These are phyloP conservation scores for Gentiana straminea DNA, from an alignment of 257 asterid genomes.

Conservation along the genomic window DNA sequence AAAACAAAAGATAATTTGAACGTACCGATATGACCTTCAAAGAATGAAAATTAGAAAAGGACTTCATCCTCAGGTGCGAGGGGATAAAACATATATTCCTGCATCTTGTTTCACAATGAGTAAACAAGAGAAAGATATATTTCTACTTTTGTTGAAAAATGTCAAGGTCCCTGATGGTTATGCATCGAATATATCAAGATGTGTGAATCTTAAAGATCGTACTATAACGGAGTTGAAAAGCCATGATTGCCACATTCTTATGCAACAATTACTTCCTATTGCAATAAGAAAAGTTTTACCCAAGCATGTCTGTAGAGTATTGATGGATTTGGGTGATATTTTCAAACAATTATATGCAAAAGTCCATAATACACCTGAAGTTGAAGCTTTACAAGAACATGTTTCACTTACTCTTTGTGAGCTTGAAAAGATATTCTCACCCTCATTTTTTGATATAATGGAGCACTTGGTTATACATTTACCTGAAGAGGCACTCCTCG, in stretches of 20 bases:
- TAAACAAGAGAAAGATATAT: not conserved
- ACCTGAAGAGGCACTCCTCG: slow-evolving; percentile 5
- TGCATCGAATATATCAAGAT: not conserved
- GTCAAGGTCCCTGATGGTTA: not conserved
- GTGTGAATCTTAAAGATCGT: not conserved
- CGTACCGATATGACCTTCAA: not conserved
- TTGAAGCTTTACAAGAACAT: not conserved
- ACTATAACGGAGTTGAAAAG: not conserved
- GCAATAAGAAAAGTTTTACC: not conserved
- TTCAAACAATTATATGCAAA: not conserved
- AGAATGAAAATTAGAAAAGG: not conserved
- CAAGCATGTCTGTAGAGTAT: not conserved
- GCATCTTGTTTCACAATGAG: not conserved
- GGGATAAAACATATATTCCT: not conserved
- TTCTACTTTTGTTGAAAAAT: not conserved
- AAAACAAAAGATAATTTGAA: not conserved
- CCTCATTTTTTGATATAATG: slow-evolving; percentile 9
- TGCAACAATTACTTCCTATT: not conserved
- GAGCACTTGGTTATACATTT: slow-evolving; percentile 4
- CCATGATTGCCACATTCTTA: not conserved
- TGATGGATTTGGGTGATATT: not conserved
- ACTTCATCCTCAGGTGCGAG: not conserved
- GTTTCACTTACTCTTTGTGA: not conserved
- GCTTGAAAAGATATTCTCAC: not conserved
- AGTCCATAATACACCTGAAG: too few species aligned